Evolutionary conservation across 495 filamentous ascomycete genomes (phyloP).

Genomic region (Achaetomiella virescens): DNA sequence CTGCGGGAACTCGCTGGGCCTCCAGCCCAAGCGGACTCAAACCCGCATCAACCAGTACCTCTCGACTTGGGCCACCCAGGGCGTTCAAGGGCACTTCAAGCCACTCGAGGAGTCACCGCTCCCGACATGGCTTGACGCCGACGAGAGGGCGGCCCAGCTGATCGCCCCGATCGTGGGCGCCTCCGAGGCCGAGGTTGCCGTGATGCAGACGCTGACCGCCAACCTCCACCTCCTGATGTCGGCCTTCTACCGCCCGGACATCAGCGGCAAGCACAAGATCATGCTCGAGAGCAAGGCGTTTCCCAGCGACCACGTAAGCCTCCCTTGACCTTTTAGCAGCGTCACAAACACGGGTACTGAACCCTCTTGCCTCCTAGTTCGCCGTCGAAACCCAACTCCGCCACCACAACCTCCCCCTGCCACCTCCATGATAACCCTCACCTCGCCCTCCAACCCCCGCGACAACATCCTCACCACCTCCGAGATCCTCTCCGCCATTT

Average conservation of each 20-base stretch:
- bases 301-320: conserved; percentile 73
- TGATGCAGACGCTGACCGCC: conserved; percentile 89
- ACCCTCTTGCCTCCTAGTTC: conserved; percentile 55
- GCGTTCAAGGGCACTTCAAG: conserved; percentile 89
- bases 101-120: conserved; percentile 68
- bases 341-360: not conserved
- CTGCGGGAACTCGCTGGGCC: conserved; percentile 93
- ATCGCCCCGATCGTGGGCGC: conserved; percentile 90
- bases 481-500: conserved; percentile 70
- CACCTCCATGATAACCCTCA: conserved; percentile 69
- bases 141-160: conserved; percentile 60
- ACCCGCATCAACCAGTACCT: conserved; percentile 72
- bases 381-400: conserved; percentile 81
- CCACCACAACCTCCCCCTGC: conserved; percentile 64
- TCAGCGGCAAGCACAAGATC: conserved; percentile 71
- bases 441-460: conserved; percentile 46
- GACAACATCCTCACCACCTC: conserved; percentile 57
- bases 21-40: conserved; percentile 71
- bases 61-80: conserved; percentile 81
- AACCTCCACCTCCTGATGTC: conserved; percentile 90
- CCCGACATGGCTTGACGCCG: conserved; percentile 75
- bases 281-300: conserved; percentile 93
- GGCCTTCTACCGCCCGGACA: conserved; percentile 78
- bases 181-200: conserved; percentile 67
- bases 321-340: not conserved